Evolutionary conservation across 1,139 yeast genomes (phyloP).

Genomic region (Yamadazyma atmosphaerica): DNA sequence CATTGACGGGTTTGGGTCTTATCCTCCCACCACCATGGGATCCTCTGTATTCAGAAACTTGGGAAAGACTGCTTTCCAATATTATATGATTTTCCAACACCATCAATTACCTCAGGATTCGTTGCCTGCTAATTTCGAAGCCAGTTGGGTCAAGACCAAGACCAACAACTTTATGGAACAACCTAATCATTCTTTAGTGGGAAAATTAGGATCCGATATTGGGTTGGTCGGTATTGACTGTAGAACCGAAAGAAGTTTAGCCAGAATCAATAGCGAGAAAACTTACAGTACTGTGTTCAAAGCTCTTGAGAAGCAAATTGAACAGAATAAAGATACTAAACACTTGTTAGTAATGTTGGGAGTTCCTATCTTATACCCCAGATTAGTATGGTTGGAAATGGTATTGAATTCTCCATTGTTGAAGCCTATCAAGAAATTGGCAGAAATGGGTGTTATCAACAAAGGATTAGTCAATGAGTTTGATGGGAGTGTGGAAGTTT

Average conservation of each 20-base stretch:
- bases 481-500: constrained; percentile 85
- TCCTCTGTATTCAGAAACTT: constrained; percentile 66
- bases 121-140: constrained; percentile 37
- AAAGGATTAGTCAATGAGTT: constrained; percentile 82
- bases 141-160: constrained; percentile 51
- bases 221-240: constrained; percentile 84
- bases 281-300: constrained; percentile 64
- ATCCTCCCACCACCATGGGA: constrained; percentile 70
- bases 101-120: constrained; percentile 57
- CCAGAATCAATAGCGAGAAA: constrained; percentile 52
- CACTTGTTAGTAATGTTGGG: constrained; percentile 85
- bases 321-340: constrained; percentile 52
- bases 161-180: constrained; percentile 64
- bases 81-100: constrained; percentile 90
- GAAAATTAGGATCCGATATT: constrained; percentile 72
- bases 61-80: constrained; percentile 78
- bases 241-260: constrained; percentile 80
- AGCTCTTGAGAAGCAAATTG: constrained; percentile 57
- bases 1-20: constrained; percentile 94
- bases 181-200: constrained; percentile 67
- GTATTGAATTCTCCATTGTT: constrained; percentile 62
- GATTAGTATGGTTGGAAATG: constrained; percentile 86
- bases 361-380: constrained; percentile 92
- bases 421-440: constrained; percentile 65
- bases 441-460: constrained; percentile 65